Base-by-base conservation (phyloP, 176 grass and related monocot species). In the Paspalum vaginatum region DNA sequence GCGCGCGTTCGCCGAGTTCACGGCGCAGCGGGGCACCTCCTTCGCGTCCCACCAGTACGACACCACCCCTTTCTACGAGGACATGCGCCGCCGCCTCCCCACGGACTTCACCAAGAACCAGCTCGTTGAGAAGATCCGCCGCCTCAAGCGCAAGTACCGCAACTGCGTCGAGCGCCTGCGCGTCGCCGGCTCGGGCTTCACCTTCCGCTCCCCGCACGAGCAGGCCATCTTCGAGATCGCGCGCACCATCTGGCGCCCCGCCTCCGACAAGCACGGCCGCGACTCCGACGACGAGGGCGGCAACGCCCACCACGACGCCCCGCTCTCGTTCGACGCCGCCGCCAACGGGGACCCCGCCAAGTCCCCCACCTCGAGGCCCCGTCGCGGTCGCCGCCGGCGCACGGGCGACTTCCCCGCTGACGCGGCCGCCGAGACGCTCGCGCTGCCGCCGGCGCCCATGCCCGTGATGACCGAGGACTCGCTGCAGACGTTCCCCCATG, bases 41-140 rank as follows among this genome's bases (percentile, higher is more conserved):
- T 95, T 95, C 85, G 95, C 95, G 10, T 91, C 95, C 11, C 92
- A 98, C 84, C 95, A 95, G 92, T 95, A 98, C 64, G 95, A 98
- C 75, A 98, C 88, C 2, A 93, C 91, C 20, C 95, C 95, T n/a
- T 98, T 98, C 92, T 98, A 98, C 80, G 92, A 98, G 87, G 92
- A 95, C 84, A 98, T 98, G 86, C 86, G 87, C 42, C 74, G 78
- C 65, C 90, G 85, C 74, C 92, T 98, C 65, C 74, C 93, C 47
- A 89, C 92, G 5, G 92, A 87, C 5, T 98, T 98, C 92, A 91
- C 92, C 66, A 98, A 98, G 90, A 95, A 88, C 88, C 95, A 98
- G 88, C 90, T 98, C 48, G 89, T 94, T 12, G 95, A 95, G 88
- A 98, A 98, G 84, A 79, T 98, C 59, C 90, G 95, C 74, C 86